Conservation (phyloP, 176 grass and related monocot species). For the Themeda triandra region DNA sequence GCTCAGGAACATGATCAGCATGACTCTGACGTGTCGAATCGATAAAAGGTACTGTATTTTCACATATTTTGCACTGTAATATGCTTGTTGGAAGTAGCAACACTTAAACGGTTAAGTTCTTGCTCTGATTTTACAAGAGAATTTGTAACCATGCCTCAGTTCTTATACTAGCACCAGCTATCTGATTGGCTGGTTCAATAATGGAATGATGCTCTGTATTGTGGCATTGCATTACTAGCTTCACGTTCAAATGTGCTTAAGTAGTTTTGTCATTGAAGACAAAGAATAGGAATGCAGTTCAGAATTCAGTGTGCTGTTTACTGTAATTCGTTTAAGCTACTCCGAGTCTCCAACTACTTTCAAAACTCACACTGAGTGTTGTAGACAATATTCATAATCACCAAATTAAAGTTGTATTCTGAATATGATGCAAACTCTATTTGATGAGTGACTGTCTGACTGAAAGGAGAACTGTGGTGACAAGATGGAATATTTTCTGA, state of each 20-base stretch:
- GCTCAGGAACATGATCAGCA: slow-evolving; percentile 77
- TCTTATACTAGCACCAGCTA: not conserved
- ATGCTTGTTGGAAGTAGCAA: not conserved
- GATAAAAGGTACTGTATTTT: slow-evolving; percentile 67
- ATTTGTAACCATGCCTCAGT: too few relatives aligned
- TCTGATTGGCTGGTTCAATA: not conserved
- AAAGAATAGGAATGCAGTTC: not conserved
- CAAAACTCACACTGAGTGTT: not conserved
- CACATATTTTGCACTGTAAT: not conserved
- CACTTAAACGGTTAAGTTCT: not conserved
- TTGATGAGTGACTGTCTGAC: not conserved
- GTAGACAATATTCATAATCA: not conserved
- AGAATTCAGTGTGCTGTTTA: not conserved
- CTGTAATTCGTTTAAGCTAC: not conserved
- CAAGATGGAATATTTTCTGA: slow-evolving; percentile 87
- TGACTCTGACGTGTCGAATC: slow-evolving; percentile 82
- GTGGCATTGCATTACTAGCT: not conserved
- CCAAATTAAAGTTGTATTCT: not conserved
- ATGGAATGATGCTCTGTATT: not conserved
- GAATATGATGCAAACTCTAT: not conserved
- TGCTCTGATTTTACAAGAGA: not conserved
- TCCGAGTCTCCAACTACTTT: not conserved
- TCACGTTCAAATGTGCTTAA: not conserved
- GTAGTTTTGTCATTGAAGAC: not conserved
- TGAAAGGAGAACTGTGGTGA: slow-evolving; percentile 78